Evolutionary conservation across 495 filamentous ascomycete species (phyloP), one percentile per base, ranked within the genome.

Genomic region (Aspergillus incahuasiensis): DNA sequence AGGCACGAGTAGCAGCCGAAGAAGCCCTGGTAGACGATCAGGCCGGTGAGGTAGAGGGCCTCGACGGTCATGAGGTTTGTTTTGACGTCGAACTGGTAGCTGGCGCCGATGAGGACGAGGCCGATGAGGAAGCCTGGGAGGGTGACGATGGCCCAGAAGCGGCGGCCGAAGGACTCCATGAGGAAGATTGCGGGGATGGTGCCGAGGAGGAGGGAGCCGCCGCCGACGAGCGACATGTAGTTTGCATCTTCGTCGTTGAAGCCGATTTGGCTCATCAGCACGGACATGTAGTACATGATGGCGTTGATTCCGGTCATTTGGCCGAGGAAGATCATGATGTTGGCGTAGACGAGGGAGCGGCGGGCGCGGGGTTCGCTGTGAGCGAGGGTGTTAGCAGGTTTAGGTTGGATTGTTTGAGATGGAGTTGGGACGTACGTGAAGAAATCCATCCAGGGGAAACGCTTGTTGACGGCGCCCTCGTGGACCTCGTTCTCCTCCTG

Each of bases 141-240:
- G 76, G 82, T 84, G 22, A 72, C 69, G 48, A 78, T 80, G 22
- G 82, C 82, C 82, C 81, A 84, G 72, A 82, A 83, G 7, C 81
- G 77, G 19, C 82, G 79, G 30, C 82, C 82, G 57, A 79, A 83
- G 1, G 67, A 68, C 55, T 85, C 81, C 80, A 85, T 85, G 58
- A 79, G 78, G 55, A 84, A 58, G 43, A 83, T 80, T 5, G 81
- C 81, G 0, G 82, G 82, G 50, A 84, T 78, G 12, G 81, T 78
- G 22, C 80, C 80, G 22, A 85, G 60, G 6, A 84, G 65, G 1
- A 85, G 66, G 0, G 80, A 65, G n/a, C 78, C 82, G 41, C 83
- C 82, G 3, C 82, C 82, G 15, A 85, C 82, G 1, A 86, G 72
- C 5, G 80, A 82, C 82, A 85, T 85, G 69, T 82, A 83, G 22